Percentiles rank a stretch among this genome's conserved stretches.
Conservation (phyloP, 495 filamentous ascomycete genomes). For the Aspergillus diversus region DNA sequence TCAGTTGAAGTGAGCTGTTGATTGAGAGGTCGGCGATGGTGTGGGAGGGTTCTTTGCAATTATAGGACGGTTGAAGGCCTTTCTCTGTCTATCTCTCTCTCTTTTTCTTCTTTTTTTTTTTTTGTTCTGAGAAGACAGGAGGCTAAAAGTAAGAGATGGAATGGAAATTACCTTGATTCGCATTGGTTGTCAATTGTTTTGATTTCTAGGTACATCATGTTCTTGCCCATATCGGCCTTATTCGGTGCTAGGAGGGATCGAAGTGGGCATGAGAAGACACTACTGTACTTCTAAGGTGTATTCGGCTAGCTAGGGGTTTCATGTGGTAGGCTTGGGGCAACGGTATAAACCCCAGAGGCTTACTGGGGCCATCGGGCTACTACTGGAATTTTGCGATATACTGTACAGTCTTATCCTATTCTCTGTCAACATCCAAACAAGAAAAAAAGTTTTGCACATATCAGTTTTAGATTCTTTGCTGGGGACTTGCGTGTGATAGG, state of each 20-base stretch:
- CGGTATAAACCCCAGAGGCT: neutral
- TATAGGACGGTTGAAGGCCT: no score
- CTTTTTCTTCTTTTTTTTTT: no score
- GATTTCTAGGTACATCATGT: neutral
- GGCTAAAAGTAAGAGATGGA: neutral
- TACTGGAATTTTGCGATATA: neutral
- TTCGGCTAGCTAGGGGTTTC: neutral
- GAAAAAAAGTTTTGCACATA: neutral
- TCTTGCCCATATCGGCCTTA: neutral
- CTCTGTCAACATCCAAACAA: neutral
- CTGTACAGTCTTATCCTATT: neutral
- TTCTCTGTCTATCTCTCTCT: no score
- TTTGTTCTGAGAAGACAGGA: no score
- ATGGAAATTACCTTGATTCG: neutral
- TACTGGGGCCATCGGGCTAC: neutral
- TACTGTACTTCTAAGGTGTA: neutral
- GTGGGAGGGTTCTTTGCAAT: no score
- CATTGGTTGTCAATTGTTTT: neutral
- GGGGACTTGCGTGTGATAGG: neutral
- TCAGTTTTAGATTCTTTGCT: neutral
- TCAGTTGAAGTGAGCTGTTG: slow-evolving; percentile 8
- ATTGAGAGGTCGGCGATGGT: no score
- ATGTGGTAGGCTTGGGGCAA: neutral
- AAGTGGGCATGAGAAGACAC: neutral
- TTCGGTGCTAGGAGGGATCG: neutral